A percentile compares a stretch with the other conserved stretches of the same genome.
phyloP scores from a whole-genome alignment of 2,329 filamentous ascomycete species.

The Uncinocarpus reesii region DNA sequence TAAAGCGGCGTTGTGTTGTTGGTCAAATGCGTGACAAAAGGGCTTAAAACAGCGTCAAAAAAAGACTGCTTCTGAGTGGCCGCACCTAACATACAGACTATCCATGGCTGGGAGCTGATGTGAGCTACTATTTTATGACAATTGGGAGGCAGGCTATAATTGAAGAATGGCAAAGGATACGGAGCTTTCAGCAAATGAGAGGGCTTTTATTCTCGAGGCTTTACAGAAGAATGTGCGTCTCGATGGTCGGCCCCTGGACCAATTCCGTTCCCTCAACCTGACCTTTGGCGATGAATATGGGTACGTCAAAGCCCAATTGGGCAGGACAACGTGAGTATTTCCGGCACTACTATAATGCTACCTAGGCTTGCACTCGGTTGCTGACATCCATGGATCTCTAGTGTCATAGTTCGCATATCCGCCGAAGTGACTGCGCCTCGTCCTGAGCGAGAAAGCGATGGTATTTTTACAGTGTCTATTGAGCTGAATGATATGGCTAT shows the following conservation, averaged over 20 bases:
- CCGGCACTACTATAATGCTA: no score
- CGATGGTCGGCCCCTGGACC: conserved; percentile 71
- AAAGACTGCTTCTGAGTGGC: not conserved
- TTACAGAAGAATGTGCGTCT: conserved; percentile 70
- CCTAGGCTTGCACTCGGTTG: not conserved
- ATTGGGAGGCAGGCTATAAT: not conserved
- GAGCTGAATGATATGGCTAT: conserved; percentile 89
- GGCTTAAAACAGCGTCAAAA: not conserved
- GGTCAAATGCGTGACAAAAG: not conserved
- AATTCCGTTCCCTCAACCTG: conserved; percentile 67
- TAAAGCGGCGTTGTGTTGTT: not conserved
- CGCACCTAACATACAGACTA: no score
- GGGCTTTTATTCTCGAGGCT: conserved; percentile 72
- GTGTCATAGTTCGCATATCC: conserved; percentile 73
- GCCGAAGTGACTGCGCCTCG: conserved; percentile 80
- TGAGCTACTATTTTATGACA: not conserved
- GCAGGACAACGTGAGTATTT: conserved; percentile 67
- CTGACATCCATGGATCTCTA: conserved; percentile 28
- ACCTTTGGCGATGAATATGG: conserved; percentile 86
- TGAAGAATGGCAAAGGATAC: conserved; percentile 16
- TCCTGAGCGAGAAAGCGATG: conserved; percentile 84
- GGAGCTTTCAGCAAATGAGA: conserved; percentile 81
- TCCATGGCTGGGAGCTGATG: not conserved
- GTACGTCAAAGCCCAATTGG: conserved; percentile 72
- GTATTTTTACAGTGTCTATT: conserved; percentile 82